Evolutionary conservation across 768 basidiomycete genomes (phyloP), one percentile per base, ranked within the genome.

Genomic region (Suillus plorans): DNA sequence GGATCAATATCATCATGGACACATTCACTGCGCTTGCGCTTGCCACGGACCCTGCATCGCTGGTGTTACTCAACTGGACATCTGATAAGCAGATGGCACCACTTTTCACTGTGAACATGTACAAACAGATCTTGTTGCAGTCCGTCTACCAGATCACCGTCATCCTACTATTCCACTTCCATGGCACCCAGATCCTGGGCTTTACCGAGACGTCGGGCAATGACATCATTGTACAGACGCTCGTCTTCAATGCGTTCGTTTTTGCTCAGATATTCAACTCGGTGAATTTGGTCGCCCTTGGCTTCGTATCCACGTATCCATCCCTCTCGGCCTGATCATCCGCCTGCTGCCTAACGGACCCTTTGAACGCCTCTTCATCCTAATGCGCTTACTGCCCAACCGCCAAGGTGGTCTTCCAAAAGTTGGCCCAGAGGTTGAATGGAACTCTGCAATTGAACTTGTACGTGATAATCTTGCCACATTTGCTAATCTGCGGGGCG

Each of bases 1-100:
- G 97, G 96, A 94, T 98, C 78, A 98, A 98, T 82, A 90, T 99
- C 67, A 96, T 96, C 76, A 97, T 97, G 95, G 96, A 97, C 74
- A 97, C 95, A 2, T 98, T 99, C 73, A 97, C 97, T 63, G 97
- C 97, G 31, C 88, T 99, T 60, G 97, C 97, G 13, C 86, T 99
- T 60, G 97, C 97, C 20, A 98, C 97, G 34, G 97, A 99, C 75
- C 96, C 95, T 10, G 96, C 97, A 1, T 87, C 89, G 2, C 88
- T 88, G 56, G 75, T 81, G 6, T 84, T 94, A 41, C 86, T 99
- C 52, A 83, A 97, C 63, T 89, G 97, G 71, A 91, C 92, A 75
- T 97, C 97, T 4, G 95, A 98, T 76, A 88, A 85, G 80, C 92
- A 93, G 79, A 86, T 85, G 1, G 89, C 94, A 2, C 94, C 97